Base-by-base conservation (phyloP, 2,329 filamentous ascomycete genomes). In the Fonsecaea pedrosoi region DNA sequence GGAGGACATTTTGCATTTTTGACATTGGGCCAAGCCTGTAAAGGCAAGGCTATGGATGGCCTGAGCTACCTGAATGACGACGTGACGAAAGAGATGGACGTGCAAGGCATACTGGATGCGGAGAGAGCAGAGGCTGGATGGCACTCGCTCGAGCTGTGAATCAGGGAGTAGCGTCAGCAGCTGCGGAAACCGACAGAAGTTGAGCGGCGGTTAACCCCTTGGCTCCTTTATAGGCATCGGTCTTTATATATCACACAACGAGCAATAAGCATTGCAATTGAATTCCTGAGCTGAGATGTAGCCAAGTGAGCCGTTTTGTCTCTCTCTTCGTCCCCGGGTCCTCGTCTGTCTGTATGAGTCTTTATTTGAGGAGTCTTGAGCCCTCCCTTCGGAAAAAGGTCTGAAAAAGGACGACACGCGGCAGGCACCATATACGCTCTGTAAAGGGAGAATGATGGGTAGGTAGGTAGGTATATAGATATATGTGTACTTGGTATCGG, bases 1-100 rank as follows among this genome's bases (percentile, higher is more conserved):
- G 92, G 92, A 13, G 92, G 90, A 0, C 92, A 95, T 80, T 96
- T 95, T 82, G 90, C 92, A 1, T 92, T 93, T 75, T 81, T 96
- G 75, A 90, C 92, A n/a, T 80, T 96, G 54, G 89, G 92, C 78
- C 85, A 90, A 73, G 92, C 91, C 30, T 96, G 92, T 80, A 89
- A 86, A 1, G 91, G 91, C 2, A 84, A 83, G 70, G 90, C 89
- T 2, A 82, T 86, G 72, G 81, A 85, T 21, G 87, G 84, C 0
- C 78, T 92, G 71, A 76, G 75, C 25, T 84, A 82, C 69, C 74
- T 84, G 72, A 77, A 83, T 58, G 77, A 79, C 58, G 67, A 62
- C 54, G 67, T 72, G n/a, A 66, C 65, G 30, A 68, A 70, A 34
- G 40, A 66, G 55, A 57, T 72, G 64, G 69, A 72, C 55, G 71